Evolutionary conservation across 805 yeast genomes (phyloP), one percentile per base, ranked within the genome.

Genomic region (Ogataea minuta): DNA sequence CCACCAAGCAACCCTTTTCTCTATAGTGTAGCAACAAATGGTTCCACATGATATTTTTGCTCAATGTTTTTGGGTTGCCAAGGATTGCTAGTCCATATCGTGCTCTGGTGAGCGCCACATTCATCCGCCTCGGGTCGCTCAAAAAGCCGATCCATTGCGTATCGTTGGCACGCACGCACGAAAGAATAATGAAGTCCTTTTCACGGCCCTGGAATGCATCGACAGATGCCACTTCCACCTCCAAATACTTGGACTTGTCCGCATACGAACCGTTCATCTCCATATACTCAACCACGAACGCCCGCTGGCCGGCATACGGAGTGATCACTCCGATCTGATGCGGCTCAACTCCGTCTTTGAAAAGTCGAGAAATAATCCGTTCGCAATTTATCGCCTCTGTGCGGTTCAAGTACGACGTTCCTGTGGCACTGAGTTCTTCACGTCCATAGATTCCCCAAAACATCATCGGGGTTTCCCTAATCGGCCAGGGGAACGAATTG

Each of bases 301-400:
- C 85, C 45, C 96, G 69, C 64, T 90, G 97, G 23, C 96, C 97
- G 60, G 88, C 95, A 62, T 90, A 90, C 0, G 97, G 97, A 5
- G 97, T 90, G 41, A 90, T 81, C 27, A 90, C 84, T 59, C 97
- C 97, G 56, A 90, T 90, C 58, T 87, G 91, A 16, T 71, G 71
- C 0, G 96, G 91, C 34, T 69, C 61, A 9, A 90, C 76, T 13
- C 95, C 96, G 47, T 84, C 89, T 47, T 71, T 74, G 57, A 88
- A 83, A 35, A 88, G 67, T 45, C 74, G 68, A 0, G 91, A 79
- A 30, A 90, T 79, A 20, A 84, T 69, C 56, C 83, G 79, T 58
- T 87, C 96, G 54, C 88, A 84, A 53, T 82, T 85, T 81, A 84
- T 79, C 0, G 96, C 96, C 63, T 90, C 97, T 24, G 85, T 81